These are phyloP conservation scores for Onygenales sp. DNA, from an alignment of 2,329 filamentous ascomycete species.

Conservation along the genomic window DNA sequence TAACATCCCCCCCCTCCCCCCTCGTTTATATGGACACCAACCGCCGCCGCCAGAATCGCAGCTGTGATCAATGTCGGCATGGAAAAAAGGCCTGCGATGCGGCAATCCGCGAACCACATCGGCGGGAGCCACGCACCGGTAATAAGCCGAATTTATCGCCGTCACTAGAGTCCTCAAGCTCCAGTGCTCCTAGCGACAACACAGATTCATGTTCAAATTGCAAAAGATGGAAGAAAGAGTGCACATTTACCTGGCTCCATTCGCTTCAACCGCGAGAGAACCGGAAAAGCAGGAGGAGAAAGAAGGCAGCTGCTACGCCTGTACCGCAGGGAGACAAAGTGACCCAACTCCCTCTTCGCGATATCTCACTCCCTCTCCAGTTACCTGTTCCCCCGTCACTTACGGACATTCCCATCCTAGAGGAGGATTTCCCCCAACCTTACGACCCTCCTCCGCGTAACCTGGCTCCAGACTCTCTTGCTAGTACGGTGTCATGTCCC, in stretches of 20 bases:
- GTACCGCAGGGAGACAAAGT: neutral
- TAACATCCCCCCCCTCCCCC: neutral
- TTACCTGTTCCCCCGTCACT: too few species aligned
- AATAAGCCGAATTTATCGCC: neutral
- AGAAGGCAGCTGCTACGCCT: neutral
- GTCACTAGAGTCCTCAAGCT: neutral
- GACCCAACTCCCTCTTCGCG: neutral
- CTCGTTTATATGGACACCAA: neutral
- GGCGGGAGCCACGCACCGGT: conserved; percentile 3
- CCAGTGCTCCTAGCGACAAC: conserved; percentile 1
- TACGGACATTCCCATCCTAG: neutral
- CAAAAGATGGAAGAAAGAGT: conserved; percentile 34
- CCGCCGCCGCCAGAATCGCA: conserved; percentile 32
- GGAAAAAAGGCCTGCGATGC: conserved; percentile 39
- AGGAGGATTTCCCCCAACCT: neutral
- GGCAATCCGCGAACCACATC: conserved; percentile 13
- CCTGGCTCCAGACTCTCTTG: neutral
- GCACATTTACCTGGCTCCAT: conserved; percentile 37
- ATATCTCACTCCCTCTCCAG: neutral
- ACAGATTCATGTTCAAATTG: conserved; percentile 31
- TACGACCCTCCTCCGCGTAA: neutral
- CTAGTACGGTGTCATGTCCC: neutral
- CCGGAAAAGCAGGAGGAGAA: conserved; percentile 3
- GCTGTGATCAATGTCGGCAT: conserved; percentile 39
- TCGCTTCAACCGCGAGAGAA: conserved; percentile 15